Evolutionary conservation across 1,284 basidiomycete genomes (phyloP).

Genomic region (Malassezia japonica): DNA sequence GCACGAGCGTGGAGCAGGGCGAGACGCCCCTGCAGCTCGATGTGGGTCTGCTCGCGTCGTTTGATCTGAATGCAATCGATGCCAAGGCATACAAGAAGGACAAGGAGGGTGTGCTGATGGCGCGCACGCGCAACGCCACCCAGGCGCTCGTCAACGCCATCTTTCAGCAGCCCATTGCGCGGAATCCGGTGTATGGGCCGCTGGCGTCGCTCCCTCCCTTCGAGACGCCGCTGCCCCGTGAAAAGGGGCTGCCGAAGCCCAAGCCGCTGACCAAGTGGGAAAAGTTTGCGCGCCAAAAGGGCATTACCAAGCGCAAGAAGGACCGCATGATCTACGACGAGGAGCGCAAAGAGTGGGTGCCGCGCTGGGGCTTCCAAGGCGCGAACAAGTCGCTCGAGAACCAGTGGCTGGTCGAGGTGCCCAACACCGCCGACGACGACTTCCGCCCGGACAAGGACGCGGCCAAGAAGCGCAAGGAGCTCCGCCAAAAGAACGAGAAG

Average conservation of each 20-base stretch:
- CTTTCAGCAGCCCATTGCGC: slow-evolving; percentile 68
- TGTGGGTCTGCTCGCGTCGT: slow-evolving; percentile 69
- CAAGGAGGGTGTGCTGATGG: slow-evolving; percentile 68
- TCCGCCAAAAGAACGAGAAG: slow-evolving; percentile 73
- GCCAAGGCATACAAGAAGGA: slow-evolving; percentile 62
- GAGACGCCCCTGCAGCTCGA: slow-evolving; percentile 73
- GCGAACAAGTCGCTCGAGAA: slow-evolving; percentile 81
- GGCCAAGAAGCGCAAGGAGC: slow-evolving; percentile 66
- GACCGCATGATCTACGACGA: slow-evolving; percentile 90
- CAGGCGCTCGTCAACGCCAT: slow-evolving; percentile 71
- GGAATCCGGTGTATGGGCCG: slow-evolving; percentile 66
- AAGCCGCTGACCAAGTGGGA: slow-evolving; percentile 96
- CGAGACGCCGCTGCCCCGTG: slow-evolving; percentile 67
- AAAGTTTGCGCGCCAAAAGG: slow-evolving; percentile 84
- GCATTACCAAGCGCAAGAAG: slow-evolving; percentile 64
- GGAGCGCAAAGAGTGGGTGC: slow-evolving; percentile 83
- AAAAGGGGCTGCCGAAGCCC: slow-evolving; percentile 84
- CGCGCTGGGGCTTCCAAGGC: slow-evolving; percentile 68
- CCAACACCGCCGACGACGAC: slow-evolving; percentile 63
- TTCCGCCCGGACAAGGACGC: slow-evolving; percentile 69
- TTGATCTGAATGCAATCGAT: slow-evolving; percentile 78
- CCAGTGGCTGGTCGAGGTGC: slow-evolving; percentile 88
- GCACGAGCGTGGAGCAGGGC: slow-evolving; percentile 53
- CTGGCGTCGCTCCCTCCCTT: slow-evolving; percentile 64
- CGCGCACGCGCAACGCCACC: slow-evolving; percentile 72